Evolutionary conservation across 1,139 yeast genomes (phyloP), one percentile per base, ranked within the genome.

Genomic region (Pichia sp.): DNA sequence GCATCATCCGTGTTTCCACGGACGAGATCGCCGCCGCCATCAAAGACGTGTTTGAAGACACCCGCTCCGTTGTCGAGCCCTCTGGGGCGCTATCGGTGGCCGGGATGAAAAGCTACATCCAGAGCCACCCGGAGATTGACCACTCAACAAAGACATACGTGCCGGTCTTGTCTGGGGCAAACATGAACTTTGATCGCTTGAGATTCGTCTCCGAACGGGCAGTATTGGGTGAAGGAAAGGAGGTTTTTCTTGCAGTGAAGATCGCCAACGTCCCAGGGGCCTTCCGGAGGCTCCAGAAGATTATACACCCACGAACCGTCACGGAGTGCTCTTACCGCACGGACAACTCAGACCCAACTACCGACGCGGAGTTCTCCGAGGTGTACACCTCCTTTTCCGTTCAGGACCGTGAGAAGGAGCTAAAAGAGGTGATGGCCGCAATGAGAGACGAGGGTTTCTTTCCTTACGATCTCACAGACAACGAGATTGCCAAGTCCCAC

Each of bases 121-220:
- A 79, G 43, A 68, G 74, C 16, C 83, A 86, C 63, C 84, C 85
- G 8, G 87, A 85, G 52, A 75, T 84, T 45, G 89, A 87, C 65
- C 96, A 89, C 67, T 73, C 82, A n/a, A 73, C 75, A 54, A 80
- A 84, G 59, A 82, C 89, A 0, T 92, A 90, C 66, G 88, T 89
- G 31, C 95, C 97, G 8, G 79, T 95, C 31, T 76, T 93, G 55
- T 87, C 96, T 40, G 99, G 98, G 57, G 99, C 99, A 41, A 93
- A 93, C 72, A 92, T 93, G 96, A 93, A 95, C 73, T 93, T 93
- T 69, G 99, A 92, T 71, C 81, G 99, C 65, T 77, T 93, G 62
- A 80, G 99, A 68, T 93, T 93, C 70, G 98, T 93, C n/a, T 84
- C 96, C 57, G 99, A 93, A 73, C 85, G 99, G 71, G 97, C 99